Conservation (phyloP, 179 eudicot genomes). For the Gypsophila paniculata region DNA sequence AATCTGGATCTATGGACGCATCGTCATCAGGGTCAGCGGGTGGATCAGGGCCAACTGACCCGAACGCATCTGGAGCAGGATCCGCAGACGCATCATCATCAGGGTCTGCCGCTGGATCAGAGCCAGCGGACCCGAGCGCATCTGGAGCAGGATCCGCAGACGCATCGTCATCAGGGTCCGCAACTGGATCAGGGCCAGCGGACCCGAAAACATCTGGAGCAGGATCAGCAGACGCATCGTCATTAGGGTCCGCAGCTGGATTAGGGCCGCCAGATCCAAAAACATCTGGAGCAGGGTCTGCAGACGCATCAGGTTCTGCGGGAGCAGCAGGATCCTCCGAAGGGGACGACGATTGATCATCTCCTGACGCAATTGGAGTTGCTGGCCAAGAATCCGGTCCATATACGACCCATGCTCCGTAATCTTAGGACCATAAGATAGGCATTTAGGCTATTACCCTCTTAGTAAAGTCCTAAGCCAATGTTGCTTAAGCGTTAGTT, state of each 20-base stretch:
- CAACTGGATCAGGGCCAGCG: too few relatives aligned
- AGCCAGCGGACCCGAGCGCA: background rate
- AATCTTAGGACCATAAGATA: too few relatives aligned
- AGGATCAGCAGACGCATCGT: background rate
- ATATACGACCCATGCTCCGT: too few relatives aligned
- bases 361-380: too few relatives aligned
- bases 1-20: background rate
- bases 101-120: background rate
- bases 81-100: background rate
- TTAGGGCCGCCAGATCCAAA: too few relatives aligned
- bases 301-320: background rate
- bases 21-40: background rate
- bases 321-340: background rate
- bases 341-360: background rate
- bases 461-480: too few relatives aligned
- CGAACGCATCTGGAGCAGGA: background rate
- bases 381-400: too few relatives aligned
- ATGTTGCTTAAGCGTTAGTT: too few relatives aligned
- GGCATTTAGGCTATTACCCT: too few relatives aligned
- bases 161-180: too few relatives aligned
- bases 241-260: too few relatives aligned
- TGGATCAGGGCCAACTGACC: background rate
- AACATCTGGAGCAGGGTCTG: background rate
- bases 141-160: background rate
- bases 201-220: too few relatives aligned